Base-by-base conservation (phyloP, 345 rosid genomes). In the Dipteronia dyeriana region DNA sequence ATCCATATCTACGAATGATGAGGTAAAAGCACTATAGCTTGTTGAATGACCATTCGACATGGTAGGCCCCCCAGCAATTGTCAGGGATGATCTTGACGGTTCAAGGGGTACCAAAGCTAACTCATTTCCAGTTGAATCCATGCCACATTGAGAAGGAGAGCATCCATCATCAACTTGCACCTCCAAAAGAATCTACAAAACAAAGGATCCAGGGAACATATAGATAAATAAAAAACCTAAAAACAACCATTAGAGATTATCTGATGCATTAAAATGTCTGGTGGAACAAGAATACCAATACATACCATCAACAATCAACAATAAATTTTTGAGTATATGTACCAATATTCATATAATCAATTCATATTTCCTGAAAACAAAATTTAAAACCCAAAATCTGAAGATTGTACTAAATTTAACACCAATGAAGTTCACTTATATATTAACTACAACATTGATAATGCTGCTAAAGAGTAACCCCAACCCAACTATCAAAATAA, bases 1-100 rank as follows among this genome's bases (percentile, higher is more conserved):
- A 76, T 87, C 88, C 67, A 65, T 71, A 34, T 73, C 87, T 20
- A 73, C 14, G 54, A 80, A 74, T 69, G 84, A 78, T 39, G 94
- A 77, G 75, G 80, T 85, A 22, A 84, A 74, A 29, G 83, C 77
- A 82, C 85, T 78, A 74, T 80, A 85, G 83, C 83, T 80, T 4
- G 82, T 85, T 56, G 91, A 82, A 76, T 90, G 88, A 31, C 94
- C 97, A 86, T 92, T 94, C 4, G 97, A 90, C 82, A 82, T 64
- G 76, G 91, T 73, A 65, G 97, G 94, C 1, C 95, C 98, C 71
- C 97, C 98, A 54, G 98, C 96, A 71, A 93, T 90, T 57, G 96
- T 88, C 75, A 82, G 4, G 79, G 87, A 66, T 79, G 93, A 82
- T 70, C 87, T 88, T 22, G 87, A 73, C 43, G 95, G 94, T 81